Conservation (phyloP, 192 early-diverging fungal genomes). For the Coemansia sp. region DNA sequence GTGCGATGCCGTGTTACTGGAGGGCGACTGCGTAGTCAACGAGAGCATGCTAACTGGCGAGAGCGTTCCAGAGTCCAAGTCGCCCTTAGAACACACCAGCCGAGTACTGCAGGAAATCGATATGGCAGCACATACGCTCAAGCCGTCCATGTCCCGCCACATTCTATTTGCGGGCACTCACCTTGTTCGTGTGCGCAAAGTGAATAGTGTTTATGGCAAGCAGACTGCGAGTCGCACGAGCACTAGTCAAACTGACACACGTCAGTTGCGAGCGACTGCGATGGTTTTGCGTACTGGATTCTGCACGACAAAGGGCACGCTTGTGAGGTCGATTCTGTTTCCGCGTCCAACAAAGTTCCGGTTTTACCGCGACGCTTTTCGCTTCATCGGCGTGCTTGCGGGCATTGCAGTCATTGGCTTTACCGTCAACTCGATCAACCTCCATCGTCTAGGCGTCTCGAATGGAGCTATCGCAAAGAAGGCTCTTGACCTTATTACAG, state of each 20-base stretch:
- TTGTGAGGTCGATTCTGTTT: constrained; percentile 94
- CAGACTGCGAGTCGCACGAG: neutral
- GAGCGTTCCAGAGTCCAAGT: constrained; percentile 91
- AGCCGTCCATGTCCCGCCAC: constrained; percentile 72
- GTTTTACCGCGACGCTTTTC: constrained; percentile 94
- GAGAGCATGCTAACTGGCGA: constrained; percentile 99
- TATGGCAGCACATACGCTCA: constrained; percentile 39
- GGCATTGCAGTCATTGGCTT: constrained; percentile 85
- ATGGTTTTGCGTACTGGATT: constrained; percentile 92
- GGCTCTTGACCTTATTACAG: constrained; percentile 93
- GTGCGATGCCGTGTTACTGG: constrained; percentile 88
- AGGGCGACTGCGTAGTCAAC: constrained; percentile 96
- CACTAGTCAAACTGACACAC: neutral
- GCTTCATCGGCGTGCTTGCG: constrained; percentile 89
- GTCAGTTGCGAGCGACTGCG: constrained; percentile 61
- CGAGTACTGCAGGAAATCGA: constrained; percentile 25
- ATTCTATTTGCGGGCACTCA: constrained; percentile 94
- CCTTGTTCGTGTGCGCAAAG: constrained; percentile 73
- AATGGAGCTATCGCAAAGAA: constrained; percentile 73
- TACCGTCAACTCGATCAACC: constrained; percentile 79
- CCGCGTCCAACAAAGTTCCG: constrained; percentile 92
- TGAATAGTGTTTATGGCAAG: constrained; percentile 19
- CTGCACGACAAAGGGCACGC: constrained; percentile 92
- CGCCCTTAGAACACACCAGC: constrained; percentile 56
- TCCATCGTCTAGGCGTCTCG: constrained; percentile 79